These are phyloP conservation scores for Diospyros kaki DNA, from an alignment of 148 eudicot genomes.

Conservation along the genomic window DNA sequence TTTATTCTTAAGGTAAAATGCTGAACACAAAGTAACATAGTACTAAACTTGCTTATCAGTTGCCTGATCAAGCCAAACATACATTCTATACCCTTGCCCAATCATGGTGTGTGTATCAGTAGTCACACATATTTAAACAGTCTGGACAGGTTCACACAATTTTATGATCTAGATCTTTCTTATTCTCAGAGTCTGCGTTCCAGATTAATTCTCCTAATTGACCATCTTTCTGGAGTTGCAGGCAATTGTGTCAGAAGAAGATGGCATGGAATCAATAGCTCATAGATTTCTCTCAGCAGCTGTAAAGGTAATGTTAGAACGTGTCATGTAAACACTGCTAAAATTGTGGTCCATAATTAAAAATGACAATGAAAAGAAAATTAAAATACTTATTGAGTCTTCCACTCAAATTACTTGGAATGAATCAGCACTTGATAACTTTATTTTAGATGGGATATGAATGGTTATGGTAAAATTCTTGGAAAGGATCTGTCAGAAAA, in stretches of 20 bases:
- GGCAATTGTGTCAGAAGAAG: constrained; percentile 90
- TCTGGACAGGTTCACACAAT: neutral
- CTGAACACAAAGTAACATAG: too few relatives aligned
- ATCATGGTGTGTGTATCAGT: neutral
- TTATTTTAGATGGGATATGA: neutral
- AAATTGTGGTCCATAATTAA: neutral
- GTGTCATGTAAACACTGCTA: neutral
- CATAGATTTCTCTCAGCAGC: constrained; percentile 95
- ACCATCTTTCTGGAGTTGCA: constrained; percentile 30
- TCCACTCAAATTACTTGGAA: constrained; percentile 2
- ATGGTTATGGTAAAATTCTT: too few relatives aligned
- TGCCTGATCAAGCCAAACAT: neutral
- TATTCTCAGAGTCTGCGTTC: neutral
- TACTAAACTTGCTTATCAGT: neutral
- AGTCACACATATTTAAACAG: neutral
- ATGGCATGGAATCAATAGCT: constrained; percentile 93
- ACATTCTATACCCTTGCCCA: too few relatives aligned
- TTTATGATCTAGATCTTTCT: neutral
- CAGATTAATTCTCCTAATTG: constrained; percentile 3
- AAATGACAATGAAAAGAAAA: neutral
- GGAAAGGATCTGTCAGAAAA: too few relatives aligned
- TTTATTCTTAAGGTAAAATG: neutral
- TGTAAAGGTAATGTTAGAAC: constrained; percentile 48
- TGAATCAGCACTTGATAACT: neutral
- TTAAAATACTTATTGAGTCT: neutral